phyloP scores from a whole-genome alignment of 768 basidiomycete genomes.

The Dentipellis fragilis region DNA sequence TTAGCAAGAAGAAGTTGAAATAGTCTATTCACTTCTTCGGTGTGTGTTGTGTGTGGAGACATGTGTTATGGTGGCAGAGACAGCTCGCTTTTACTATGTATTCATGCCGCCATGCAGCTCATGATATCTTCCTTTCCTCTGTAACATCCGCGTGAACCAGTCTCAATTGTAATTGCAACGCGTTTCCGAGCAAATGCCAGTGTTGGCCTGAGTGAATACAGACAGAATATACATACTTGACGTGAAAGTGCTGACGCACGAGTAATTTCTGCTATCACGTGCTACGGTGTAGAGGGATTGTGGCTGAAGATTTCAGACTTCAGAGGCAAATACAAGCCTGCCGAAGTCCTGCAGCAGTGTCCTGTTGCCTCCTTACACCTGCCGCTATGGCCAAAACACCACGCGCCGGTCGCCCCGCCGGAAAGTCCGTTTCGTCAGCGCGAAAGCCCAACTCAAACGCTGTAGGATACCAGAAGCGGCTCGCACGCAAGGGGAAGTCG shows the following conservation, averaged over 20 bases:
- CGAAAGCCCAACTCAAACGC: constrained; percentile 33
- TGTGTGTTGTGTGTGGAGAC: constrained; percentile 1
- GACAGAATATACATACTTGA: neutral
- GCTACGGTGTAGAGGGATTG: neutral
- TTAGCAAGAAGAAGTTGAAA: constrained; percentile 94
- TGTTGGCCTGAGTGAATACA: neutral
- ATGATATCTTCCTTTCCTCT: neutral
- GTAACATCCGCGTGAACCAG: neutral
- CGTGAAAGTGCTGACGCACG: neutral
- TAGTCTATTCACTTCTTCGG: constrained; percentile 31
- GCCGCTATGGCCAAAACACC: neutral
- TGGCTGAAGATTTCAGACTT: neutral
- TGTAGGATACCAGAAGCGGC: constrained; percentile 42
- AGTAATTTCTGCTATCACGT: too few relatives aligned
- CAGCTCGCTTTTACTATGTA: constrained; percentile 2
- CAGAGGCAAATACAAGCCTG: neutral
- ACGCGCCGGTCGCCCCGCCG: neutral
- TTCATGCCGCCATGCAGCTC: constrained; percentile 2
- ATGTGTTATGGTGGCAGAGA: neutral
- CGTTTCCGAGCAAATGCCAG: too few relatives aligned
- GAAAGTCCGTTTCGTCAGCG: neutral
- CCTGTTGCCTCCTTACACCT: neutral
- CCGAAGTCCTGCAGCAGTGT: neutral
- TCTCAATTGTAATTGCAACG: neutral
- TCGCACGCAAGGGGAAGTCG: constrained; percentile 30